Percentiles rank a stretch among this genome's conserved stretches.
phyloP scores from a whole-genome alignment of 441 rosid genomes.

The Syzygium syzygioides region DNA sequence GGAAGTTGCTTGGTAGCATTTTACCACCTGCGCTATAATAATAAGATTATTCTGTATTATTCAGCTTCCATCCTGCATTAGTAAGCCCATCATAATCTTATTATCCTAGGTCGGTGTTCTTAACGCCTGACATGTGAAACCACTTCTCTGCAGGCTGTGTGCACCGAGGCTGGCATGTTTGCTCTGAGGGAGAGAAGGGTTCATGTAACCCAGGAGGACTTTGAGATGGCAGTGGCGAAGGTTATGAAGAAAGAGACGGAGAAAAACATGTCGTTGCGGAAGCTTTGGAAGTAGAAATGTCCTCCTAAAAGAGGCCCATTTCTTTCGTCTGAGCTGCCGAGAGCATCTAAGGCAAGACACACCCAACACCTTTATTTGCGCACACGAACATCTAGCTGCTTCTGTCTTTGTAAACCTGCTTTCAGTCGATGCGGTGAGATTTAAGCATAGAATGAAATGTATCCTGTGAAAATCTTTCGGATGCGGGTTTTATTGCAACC shows the following conservation, averaged over 20 bases:
- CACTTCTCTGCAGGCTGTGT: constrained; percentile 50
- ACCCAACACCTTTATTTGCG: neutral
- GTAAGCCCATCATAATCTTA: neutral
- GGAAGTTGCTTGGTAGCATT: neutral
- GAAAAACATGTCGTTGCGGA: constrained; percentile 89
- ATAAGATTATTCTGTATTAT: neutral
- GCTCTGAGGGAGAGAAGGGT: constrained; percentile 80
- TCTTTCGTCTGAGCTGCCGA: neutral
- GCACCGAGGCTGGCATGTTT: constrained; percentile 91
- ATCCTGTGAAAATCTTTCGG: neutral
- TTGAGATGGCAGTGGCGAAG: constrained; percentile 87
- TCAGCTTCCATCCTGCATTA: neutral
- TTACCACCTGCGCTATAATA: neutral
- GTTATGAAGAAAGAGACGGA: constrained; percentile 96
- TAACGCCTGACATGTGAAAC: neutral
- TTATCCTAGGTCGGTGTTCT: neutral
- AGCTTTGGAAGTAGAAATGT: constrained; percentile 61
- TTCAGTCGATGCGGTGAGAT: neutral
- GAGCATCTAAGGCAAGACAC: neutral
- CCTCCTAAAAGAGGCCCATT: neutral
- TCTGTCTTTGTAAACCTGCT: neutral
- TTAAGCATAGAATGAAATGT: neutral
- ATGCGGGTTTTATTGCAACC: neutral
- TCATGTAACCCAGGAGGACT: constrained; percentile 83
- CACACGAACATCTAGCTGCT: neutral